Evolutionary conservation across 78 protist genomes (phyloP).

Genomic region (Dictyostelium purpureum): DNA sequence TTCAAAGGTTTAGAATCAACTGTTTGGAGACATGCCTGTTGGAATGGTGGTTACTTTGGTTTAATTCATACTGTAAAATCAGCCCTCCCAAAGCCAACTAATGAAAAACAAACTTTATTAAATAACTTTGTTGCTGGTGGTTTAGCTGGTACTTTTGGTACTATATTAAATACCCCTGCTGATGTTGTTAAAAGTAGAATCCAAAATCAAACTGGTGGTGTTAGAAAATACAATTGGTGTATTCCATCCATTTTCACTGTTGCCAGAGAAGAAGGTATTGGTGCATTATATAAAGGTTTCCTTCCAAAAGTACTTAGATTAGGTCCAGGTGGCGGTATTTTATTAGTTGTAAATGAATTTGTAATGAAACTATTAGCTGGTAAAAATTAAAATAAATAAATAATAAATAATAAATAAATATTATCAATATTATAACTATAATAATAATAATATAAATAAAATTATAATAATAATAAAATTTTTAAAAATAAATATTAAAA

Average conservation of each 20-base stretch:
- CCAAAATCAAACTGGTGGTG: conserved; percentile 75
- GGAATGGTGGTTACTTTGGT: conserved; percentile 93
- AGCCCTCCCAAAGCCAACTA: conserved; percentile 57
- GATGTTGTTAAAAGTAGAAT: conserved; percentile 90
- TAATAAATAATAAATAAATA: neutral
- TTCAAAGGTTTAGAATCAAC: conserved; percentile 88
- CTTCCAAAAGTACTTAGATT: conserved; percentile 88
- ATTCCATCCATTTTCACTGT: conserved; percentile 70
- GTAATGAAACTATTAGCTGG: conserved; percentile 65
- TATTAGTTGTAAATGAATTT: conserved; percentile 77
- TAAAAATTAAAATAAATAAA: neutral
- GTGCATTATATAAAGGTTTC: conserved; percentile 91
- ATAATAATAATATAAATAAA: no score
- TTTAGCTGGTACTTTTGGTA: conserved; percentile 89
- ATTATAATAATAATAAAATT: no score
- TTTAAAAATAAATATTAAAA: no score
- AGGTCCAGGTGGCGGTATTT: conserved; percentile 93
- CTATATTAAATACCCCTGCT: conserved; percentile 88
- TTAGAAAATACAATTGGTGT: conserved; percentile 72
- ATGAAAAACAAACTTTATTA: conserved; percentile 2
- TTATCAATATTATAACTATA: no score
- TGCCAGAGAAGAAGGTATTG: conserved; percentile 80
- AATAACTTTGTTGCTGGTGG: conserved; percentile 86
- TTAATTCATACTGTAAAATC: conserved; percentile 70
- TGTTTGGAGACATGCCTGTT: conserved; percentile 83